Base-by-base conservation (phyloP, 345 rosid genomes). In the Gossypium turneri region DNA sequence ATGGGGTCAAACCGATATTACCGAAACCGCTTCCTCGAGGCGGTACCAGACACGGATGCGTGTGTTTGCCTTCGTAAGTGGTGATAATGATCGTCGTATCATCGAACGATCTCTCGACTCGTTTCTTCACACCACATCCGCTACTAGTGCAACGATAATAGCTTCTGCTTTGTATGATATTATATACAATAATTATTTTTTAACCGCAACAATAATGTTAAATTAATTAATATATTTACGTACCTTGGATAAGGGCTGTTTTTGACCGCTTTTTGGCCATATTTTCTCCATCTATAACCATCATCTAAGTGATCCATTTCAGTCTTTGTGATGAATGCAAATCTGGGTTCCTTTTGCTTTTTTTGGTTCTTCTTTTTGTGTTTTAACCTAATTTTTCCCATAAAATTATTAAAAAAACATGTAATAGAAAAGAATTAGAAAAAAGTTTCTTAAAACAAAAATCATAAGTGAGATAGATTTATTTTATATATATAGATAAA, bases 231-330 rank as follows among this genome's bases (percentile, higher is more conserved):
- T 9, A 41, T 43, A 16, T 43, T 64, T 20, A 48, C 11, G 41
- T 81, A 96, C 99, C 99, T 91, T 66, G 99, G 99, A 78, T 83
- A 88, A 70, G 97, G 97, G 83, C 98, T 93, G 81, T 93, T 93
- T 76, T 92, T 96, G 58, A 96, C 98, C 70, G 99, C 94, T 81
- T 96, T 93, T 63, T 96, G 99, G 59, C 99, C 99, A 82, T 96
- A 96, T 73, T 96, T 96, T 73, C 99, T 90, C 99, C 99, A 96
- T 43, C 98, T 83, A 73, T 85, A 96, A 19, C 99, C 98, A 53
- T 96, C 99, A 66, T 96, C 99, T 20, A 96, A 84, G 25, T 93
- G 93, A 85, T 96, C 98, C 47, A 93, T 84, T 72, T 96, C 98
- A 43, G 92, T 93, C 90, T 93, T 89, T 0, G 99, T 96, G 84